Evolutionary conservation across 164 flowering plant genomes (phyloP).

Genomic region (Platanus orientalis): DNA sequence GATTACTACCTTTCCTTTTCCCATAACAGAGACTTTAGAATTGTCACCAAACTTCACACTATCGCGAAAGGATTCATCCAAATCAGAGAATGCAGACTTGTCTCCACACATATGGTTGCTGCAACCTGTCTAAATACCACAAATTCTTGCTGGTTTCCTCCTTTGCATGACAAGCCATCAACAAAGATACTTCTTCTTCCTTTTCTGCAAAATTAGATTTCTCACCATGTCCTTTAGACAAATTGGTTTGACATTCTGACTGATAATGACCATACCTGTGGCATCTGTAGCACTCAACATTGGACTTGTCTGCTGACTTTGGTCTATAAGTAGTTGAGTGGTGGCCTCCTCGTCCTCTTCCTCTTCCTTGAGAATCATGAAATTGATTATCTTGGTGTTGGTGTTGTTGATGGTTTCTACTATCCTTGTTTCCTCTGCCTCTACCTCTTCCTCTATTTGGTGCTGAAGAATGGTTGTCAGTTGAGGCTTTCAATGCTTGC

Average conservation of each 20-base stretch:
- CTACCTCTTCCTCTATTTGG: neutral
- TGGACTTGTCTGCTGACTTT: too few relatives aligned
- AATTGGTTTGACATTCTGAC: neutral
- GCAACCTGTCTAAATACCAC: conserved; percentile 16
- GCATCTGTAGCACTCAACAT: too few relatives aligned
- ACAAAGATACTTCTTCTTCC: too few relatives aligned
- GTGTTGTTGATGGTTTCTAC: neutral
- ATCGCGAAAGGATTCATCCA: conserved; percentile 13
- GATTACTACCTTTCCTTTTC: conserved; percentile 5
- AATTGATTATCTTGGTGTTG: too few relatives aligned
- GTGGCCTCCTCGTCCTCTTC: neutral
- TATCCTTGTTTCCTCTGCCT: neutral
- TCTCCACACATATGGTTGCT: too few relatives aligned
- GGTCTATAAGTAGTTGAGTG: too few relatives aligned
- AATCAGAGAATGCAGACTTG: neutral
- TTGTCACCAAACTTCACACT: conserved; percentile 14
- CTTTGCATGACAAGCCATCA: too few relatives aligned
- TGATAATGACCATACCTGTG: conserved; percentile 1
- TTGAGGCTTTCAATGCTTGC: neutral
- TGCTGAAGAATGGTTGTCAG: neutral
- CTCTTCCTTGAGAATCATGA: conserved; percentile 2
- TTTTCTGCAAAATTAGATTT: too few relatives aligned
- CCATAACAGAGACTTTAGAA: too few relatives aligned
- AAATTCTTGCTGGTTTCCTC: too few relatives aligned
- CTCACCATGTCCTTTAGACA: too few relatives aligned